These are phyloP conservation scores for Phialocephala sp. DNA, from an alignment of 2,329 filamentous ascomycete species.

Conservation along the genomic window DNA sequence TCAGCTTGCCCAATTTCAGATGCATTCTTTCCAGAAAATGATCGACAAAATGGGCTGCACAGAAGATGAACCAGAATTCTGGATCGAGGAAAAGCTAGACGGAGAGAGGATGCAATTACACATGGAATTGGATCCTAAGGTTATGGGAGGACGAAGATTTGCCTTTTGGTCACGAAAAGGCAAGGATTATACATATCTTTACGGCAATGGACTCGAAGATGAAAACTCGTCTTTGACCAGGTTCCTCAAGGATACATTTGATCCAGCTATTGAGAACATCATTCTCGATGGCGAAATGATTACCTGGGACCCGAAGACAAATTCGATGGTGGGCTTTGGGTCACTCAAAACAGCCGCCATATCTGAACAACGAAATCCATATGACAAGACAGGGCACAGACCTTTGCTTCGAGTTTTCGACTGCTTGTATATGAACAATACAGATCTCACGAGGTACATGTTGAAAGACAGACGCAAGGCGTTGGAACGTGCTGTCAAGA, in stretches of 20 bases:
- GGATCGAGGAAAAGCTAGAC: conserved; percentile 98
- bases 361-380: conserved; percentile 76
- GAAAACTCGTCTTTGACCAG: conserved; percentile 79
- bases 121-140: conserved; percentile 73
- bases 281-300: conserved; percentile 99
- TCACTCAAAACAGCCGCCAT: conserved; percentile 91
- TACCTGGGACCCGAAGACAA: conserved; percentile 88
- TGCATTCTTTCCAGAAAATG: conserved; percentile 81
- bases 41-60: conserved; percentile 69
- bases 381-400: conserved; percentile 63
- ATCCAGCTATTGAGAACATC: conserved; percentile 77
- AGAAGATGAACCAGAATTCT: conserved; percentile 78
- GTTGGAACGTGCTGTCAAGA: conserved; percentile 71
- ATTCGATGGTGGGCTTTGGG: conserved; percentile 88
- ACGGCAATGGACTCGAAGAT: conserved; percentile 78
- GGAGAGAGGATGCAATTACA: conserved; percentile 98
- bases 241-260: conserved; percentile 79
- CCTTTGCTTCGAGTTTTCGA: conserved; percentile 90
- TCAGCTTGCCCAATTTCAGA: conserved; percentile 91
- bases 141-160: conserved; percentile 75
- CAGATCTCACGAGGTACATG: conserved; percentile 79
- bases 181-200: conserved; percentile 95
- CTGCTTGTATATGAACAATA: conserved; percentile 85
- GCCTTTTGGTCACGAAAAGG: conserved; percentile 94
- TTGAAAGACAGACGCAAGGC: conserved; percentile 80